Percentiles rank a stretch among this genome's conserved stretches.
Conservation (phyloP, 1,139 yeast species). For the Ogataea hybrid region DNA sequence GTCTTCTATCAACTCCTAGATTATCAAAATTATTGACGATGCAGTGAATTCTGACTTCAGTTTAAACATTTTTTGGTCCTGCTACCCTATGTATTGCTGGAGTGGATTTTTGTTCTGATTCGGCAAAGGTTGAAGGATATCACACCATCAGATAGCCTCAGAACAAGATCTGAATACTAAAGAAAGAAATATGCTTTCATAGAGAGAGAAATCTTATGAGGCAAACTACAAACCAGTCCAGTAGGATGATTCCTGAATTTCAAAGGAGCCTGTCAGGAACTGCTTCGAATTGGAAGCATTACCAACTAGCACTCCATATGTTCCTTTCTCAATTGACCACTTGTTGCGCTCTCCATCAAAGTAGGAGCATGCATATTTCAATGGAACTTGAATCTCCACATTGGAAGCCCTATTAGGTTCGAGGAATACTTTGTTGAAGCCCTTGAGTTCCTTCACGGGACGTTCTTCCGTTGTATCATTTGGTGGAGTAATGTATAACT, state of each 20-base stretch:
- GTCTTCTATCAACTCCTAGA: no score
- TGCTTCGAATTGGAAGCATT: constrained; percentile 20
- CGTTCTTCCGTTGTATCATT: constrained; percentile 36
- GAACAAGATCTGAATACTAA: no score
- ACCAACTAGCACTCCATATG: constrained; percentile 40
- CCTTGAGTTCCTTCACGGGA: constrained; percentile 60
- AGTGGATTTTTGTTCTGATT: no score
- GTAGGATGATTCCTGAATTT: background rate
- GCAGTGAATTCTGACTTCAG: no score
- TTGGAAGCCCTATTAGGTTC: constrained; percentile 34
- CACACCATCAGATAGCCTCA: no score
- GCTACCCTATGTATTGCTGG: no score
- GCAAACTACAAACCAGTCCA: background rate
- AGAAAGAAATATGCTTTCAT: no score
- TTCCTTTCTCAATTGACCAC: constrained; percentile 41
- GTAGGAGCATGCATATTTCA: constrained; percentile 42
- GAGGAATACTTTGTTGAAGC: constrained; percentile 46
- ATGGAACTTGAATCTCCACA: constrained; percentile 32
- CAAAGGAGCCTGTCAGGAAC: background rate
- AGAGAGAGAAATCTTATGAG: background rate
- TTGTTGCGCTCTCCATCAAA: constrained; percentile 38
- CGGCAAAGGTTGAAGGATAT: no score
- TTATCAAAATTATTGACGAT: no score
- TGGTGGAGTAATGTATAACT: constrained; percentile 41
- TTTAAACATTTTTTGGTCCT: no score